Base-by-base conservation (phyloP, 768 basidiomycete species). In the Paxillus rubicundulus region DNA sequence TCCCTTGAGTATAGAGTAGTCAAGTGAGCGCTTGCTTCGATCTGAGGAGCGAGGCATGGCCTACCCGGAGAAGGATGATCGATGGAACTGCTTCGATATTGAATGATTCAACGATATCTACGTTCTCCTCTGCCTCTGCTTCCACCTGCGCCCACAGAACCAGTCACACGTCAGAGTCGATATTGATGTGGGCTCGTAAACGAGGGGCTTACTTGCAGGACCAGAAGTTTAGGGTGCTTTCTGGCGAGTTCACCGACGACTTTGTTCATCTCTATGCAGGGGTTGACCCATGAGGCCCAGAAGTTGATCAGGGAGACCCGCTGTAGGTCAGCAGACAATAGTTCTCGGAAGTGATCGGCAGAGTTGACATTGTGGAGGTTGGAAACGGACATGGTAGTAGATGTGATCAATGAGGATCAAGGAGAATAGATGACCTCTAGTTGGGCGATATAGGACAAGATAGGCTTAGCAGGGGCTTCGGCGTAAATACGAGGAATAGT, bases 261-360 rank as follows among this genome's bases (percentile, higher is more conserved):
- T 40, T 84, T 75, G 72, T 93, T 94, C 87, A 97, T 96, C 61
- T 86, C 80, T 61, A 79, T 78, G 76, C 95, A 98, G 37, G 94
- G 93, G 55, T 82, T 88, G 0, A 93, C 97, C 92, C 92, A 89
- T 70, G 82, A 75, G 39, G 95, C 91, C 89, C 93, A 95, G 69
- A 98, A 99, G 72, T 89, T 92, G 65, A 97, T 84, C 34, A 96
- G 75, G 4, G 94, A 94, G 20, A 96, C 80, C 18, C 89, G 77
- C 17, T 80, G 71, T 32, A 99, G 81, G 70, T 98, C 95, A 18
- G 70, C 63, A 0, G 84, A 85, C 43, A 98, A 82, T 9, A 90
- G 70, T 7, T 73, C 63, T 66, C 91, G 83, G 72, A 98, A 92
- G 45, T 91, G 80, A 2, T 79, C 71, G 1, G 90, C 69, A 4